A percentile compares a stretch with the other conserved stretches of the same genome.
These are phyloP conservation scores for Ophiostoma tasmaniense DNA, from an alignment of 2,329 filamentous ascomycete species.

Conservation along the genomic window DNA sequence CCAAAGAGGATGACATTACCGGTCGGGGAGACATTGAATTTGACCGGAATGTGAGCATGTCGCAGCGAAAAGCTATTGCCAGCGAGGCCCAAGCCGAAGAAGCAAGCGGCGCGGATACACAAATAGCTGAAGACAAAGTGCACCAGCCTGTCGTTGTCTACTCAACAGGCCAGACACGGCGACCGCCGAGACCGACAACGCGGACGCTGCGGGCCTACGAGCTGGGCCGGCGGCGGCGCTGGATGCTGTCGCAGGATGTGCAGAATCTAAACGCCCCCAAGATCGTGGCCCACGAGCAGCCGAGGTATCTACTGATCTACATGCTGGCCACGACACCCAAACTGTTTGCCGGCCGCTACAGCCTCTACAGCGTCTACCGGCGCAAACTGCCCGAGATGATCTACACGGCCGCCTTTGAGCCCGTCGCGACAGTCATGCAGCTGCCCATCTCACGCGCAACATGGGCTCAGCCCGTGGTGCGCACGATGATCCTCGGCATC, in stretches of 20 bases:
- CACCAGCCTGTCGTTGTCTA: background rate
- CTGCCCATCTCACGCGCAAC: slow-evolving; percentile 60
- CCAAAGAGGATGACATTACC: background rate
- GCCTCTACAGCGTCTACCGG: slow-evolving; percentile 54
- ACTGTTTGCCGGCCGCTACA: slow-evolving; percentile 52
- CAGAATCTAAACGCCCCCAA: slow-evolving; percentile 2
- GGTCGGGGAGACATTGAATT: background rate
- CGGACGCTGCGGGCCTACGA: background rate
- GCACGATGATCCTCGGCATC: slow-evolving; percentile 66
- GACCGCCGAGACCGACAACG: background rate
- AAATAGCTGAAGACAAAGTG: background rate
- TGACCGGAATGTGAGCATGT: background rate
- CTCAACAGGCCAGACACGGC: background rate
- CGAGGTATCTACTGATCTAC: slow-evolving; percentile 39
- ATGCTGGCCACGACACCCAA: slow-evolving; percentile 54
- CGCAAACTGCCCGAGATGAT: slow-evolving; percentile 73
- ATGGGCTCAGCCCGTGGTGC: slow-evolving; percentile 57
- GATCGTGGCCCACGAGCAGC: slow-evolving; percentile 16
- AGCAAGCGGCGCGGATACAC: background rate
- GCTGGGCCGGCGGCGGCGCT: background rate
- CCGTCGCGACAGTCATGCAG: slow-evolving; percentile 71
- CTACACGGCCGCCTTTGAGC: slow-evolving; percentile 68
- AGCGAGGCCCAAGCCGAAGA: background rate
- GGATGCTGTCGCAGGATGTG: background rate
- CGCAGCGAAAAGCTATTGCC: background rate